Base-by-base conservation (phyloP, 371 early-diverging fungal genomes). In the Mortierella polycephala region DNA sequence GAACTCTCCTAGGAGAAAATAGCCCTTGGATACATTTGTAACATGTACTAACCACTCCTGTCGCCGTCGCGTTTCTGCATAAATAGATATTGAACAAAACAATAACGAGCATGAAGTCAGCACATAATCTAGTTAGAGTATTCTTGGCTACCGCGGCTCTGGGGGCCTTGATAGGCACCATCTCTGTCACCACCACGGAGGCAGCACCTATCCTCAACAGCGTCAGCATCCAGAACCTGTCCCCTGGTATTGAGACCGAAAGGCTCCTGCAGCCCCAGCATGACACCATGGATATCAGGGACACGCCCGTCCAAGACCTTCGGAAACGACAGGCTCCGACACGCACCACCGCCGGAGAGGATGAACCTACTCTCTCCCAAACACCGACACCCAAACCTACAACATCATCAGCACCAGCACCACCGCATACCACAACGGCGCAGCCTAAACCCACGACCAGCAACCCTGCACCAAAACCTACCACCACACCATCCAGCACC, bases 191-290 rank as follows among this genome's bases (percentile, higher is more conserved):
- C 16, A 44, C 53, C 21, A 49, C 54, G n/a, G 60, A 62, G n/a
- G 70, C 71, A 13, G 76, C 64, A 5, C 71, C 76, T 13, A 23
- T 71, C 41, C 9, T 16, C 30, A 61, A 69, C 20, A 49, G 45
- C 16, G 14, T 56, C 40, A 47, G 49, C 30, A n/a, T 62, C 51
- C 39, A 60, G 44, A 55, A 50, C 47, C 16, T 12, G 21, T 20
- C 62, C 30, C 3, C 58, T 14, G 57, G 52, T 23, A 7, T 64
- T 39, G 49, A 30, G 20, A 39, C 39, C 16, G 47, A 46, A 39
- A 21, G 45, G 41, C 53, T 41, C n/a, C n/a, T 16, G n/a, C 60
- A 45, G 40, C 47, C 16, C 14, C 37, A 66, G n/a, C 51, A 44
- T 18, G 51, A 49, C 18, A 60, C 49, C 21, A 21, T 45, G 41